Evolutionary conservation across 1,284 basidiomycete genomes (phyloP).

Genomic region (Puccinia polysora): DNA sequence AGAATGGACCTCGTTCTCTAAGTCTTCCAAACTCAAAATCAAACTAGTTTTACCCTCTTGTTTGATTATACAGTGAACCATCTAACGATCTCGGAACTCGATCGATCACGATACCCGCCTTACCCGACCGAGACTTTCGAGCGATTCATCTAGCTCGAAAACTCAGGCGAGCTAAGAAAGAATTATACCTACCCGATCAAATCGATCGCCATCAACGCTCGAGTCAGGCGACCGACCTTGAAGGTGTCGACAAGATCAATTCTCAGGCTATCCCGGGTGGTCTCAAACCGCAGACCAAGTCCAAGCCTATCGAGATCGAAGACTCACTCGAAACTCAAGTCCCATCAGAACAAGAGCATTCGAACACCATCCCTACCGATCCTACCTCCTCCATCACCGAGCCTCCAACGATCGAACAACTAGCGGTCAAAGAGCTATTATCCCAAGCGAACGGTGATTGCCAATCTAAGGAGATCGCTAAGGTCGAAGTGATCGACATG

Average conservation of each 20-base stretch:
- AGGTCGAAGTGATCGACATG: neutral
- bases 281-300: neutral
- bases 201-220: neutral
- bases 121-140: neutral
- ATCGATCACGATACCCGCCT: neutral
- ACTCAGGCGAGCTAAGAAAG: neutral
- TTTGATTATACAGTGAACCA: neutral
- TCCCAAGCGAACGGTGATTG: neutral
- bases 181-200: neutral
- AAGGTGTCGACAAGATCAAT: neutral
- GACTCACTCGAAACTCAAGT: conserved; percentile 5
- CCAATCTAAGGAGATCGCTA: neutral
- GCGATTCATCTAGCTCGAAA: neutral
- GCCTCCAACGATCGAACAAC: conserved; percentile 1
- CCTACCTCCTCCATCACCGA: no score
- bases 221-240: neutral
- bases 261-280: neutral
- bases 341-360: no score
- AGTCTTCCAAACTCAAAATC: neutral
- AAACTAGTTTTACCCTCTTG: neutral
- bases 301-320: neutral
- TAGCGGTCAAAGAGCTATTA: conserved; percentile 10
- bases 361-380: no score
- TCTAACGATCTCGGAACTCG: neutral
- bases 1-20: no score